A percentile compares a stretch with the other conserved stretches of the same genome.
phyloP scores from a whole-genome alignment of 176 grass and related monocot genomes.

The Puccinellia tenuiflora region DNA sequence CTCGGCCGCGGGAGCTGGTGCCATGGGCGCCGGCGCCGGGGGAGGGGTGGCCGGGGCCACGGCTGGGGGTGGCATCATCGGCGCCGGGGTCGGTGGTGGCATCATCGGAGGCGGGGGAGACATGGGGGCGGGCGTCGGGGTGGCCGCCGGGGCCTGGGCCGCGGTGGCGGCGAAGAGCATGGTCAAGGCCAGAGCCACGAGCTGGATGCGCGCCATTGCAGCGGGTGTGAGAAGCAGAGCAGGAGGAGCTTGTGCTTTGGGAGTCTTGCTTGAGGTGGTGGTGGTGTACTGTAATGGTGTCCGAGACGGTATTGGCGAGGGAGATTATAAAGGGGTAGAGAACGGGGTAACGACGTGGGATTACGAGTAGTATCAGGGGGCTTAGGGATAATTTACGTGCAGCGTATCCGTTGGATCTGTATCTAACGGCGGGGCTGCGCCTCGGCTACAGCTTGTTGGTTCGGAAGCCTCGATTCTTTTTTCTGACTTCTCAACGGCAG shows the following conservation, averaged over 20 bases:
- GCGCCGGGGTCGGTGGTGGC: conserved; percentile 32
- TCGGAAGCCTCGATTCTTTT: background rate
- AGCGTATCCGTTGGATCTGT: conserved; percentile 10
- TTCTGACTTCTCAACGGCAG: background rate
- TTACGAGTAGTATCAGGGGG: background rate
- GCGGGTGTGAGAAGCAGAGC: background rate
- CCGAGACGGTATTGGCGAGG: conserved; percentile 4
- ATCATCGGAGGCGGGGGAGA: background rate
- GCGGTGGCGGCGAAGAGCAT: conserved; percentile 33
- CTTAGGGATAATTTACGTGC: background rate
- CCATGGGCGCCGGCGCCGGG: background rate
- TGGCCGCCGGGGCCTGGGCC: conserved; percentile 45
- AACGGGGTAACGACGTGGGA: background rate
- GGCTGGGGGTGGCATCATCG: conserved; percentile 14
- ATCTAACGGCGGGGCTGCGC: background rate
- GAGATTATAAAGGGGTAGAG: conserved; percentile 36
- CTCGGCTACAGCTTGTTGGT: background rate
- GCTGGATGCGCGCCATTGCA: conserved; percentile 49
- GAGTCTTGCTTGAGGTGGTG: conserved; percentile 8
- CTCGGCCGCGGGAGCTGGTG: background rate
- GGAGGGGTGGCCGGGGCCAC: conserved; percentile 1
- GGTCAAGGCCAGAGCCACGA: conserved; percentile 41
- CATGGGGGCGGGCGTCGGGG: conserved; percentile 34
- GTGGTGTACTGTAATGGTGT: conserved; percentile 32
- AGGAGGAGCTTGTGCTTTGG: background rate